These are phyloP conservation scores for Gastrodia elata DNA, from an alignment of 106 monocot genomes.

Conservation along the genomic window DNA sequence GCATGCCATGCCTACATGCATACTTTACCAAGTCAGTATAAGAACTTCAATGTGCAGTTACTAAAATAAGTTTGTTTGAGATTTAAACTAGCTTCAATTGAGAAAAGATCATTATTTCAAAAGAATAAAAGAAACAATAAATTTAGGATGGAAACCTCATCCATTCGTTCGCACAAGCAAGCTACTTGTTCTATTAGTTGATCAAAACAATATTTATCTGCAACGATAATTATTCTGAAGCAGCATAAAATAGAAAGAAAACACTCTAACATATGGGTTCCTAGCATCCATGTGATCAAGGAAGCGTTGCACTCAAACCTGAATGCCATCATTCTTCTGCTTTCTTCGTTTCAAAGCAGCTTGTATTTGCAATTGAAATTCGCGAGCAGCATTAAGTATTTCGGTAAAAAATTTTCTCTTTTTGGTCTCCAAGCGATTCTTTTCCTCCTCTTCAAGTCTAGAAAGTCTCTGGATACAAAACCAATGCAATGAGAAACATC, in stretches of 20 bases:
- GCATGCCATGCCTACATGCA: conserved; percentile 76
- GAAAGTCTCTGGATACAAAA: conserved; percentile 57
- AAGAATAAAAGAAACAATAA: not conserved
- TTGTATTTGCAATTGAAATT: conserved; percentile 77
- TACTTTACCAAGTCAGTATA: not conserved
- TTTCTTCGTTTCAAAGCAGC: conserved; percentile 67
- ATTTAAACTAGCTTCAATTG: not conserved
- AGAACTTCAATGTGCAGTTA: not conserved
- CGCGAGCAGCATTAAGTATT: conserved; percentile 87
- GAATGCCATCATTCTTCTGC: conserved; percentile 88
- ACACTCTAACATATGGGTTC: not conserved
- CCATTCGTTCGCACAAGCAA: not conserved
- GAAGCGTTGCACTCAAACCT: conserved; percentile 29
- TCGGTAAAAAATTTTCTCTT: conserved; percentile 95
- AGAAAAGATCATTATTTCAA: not conserved
- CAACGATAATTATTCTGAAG: not conserved
- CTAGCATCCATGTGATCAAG: not conserved
- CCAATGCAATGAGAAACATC: conserved; percentile 7
- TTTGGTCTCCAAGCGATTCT: conserved; percentile 49
- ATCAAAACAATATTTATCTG: not conserved
- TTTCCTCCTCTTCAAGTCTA: conserved; percentile 91
- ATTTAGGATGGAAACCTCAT: not conserved
- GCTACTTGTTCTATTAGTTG: not conserved
- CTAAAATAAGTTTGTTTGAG: not conserved
- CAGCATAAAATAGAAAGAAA: not conserved